phyloP scores from a whole-genome alignment of 176 grass and related monocot species.

The Phoenix roebelenii region DNA sequence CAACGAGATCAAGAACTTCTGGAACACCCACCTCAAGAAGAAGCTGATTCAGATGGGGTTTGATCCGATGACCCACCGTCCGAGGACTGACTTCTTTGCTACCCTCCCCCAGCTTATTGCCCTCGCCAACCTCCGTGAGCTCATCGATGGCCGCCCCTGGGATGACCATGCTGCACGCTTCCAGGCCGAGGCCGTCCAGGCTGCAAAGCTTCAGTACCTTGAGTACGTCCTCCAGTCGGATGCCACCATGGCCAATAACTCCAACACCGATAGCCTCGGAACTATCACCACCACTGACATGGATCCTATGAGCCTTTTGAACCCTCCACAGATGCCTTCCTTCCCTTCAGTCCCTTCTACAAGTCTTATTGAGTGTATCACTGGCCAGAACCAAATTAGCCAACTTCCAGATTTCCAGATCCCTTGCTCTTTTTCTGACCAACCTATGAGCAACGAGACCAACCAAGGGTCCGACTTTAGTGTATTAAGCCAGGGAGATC shows the following conservation, averaged over 20 bases:
- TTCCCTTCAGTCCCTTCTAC: constrained; percentile 45
- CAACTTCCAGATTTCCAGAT: constrained; percentile 46
- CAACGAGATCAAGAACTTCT: constrained; percentile 99
- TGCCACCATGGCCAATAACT: constrained; percentile 2
- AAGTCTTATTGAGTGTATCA: constrained; percentile 11
- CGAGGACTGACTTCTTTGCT: constrained; percentile 82
- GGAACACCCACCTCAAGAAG: constrained; percentile 99
- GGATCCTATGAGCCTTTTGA: constrained; percentile 51
- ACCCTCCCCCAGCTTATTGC: constrained; percentile 73
- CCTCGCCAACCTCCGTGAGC: constrained; percentile 66
- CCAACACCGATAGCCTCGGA: too few species aligned
- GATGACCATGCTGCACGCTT: constrained; percentile 34
- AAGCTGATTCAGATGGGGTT: constrained; percentile 97
- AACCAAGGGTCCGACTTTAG: constrained; percentile 26
- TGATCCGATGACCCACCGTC: constrained; percentile 90
- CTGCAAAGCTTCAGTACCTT: constrained; percentile 53
- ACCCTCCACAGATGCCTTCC: constrained; percentile 45
- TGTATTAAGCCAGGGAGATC: constrained; percentile 20
- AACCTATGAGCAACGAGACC: constrained; percentile 22
- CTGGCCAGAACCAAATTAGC: constrained; percentile 23
- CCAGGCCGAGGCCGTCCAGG: constrained; percentile 55
- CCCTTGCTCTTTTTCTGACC: constrained; percentile 45
- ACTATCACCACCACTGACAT: constrained; percentile 40
- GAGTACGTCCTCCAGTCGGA: constrained; percentile 47
- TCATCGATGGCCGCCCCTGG: constrained; percentile 59